Percentiles rank a stretch among this genome's conserved stretches.
These are phyloP conservation scores for Cytospora piceae DNA, from an alignment of 2,329 filamentous ascomycete species.

Conservation along the genomic window DNA sequence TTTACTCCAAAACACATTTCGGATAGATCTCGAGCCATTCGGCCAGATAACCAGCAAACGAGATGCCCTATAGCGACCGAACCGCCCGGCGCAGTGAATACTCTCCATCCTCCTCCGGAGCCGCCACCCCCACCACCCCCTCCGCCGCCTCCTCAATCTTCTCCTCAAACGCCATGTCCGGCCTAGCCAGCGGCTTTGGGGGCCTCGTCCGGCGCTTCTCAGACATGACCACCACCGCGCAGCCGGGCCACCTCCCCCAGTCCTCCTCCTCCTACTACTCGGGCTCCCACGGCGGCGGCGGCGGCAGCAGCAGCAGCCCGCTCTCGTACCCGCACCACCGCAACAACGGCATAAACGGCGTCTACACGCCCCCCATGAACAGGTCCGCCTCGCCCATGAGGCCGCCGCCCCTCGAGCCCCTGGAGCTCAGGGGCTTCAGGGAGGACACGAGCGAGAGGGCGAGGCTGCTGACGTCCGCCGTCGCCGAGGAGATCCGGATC, in stretches of 20 bases:
- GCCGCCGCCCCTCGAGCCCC: slow-evolving; percentile 83
- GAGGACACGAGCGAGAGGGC: slow-evolving; percentile 61
- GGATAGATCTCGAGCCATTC: background rate
- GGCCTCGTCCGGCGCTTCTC: slow-evolving; percentile 71
- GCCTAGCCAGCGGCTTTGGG: slow-evolving; percentile 52
- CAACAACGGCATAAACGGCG: slow-evolving; percentile 55
- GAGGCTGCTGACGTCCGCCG: slow-evolving; percentile 68
- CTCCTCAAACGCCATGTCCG: slow-evolving; percentile 41
- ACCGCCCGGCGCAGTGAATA: slow-evolving; percentile 25
- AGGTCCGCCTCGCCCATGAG: slow-evolving; percentile 79
- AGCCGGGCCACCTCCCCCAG: slow-evolving; percentile 9
- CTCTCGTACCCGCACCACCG: slow-evolving; percentile 35
- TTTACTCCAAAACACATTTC: background rate
- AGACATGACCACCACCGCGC: slow-evolving; percentile 43
- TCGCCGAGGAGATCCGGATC: slow-evolving; percentile 92
- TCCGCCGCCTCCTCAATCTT: slow-evolving; percentile 37
- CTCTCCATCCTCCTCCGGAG: slow-evolving; percentile 36
- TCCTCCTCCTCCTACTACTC: slow-evolving; percentile 33
- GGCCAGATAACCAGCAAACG: background rate
- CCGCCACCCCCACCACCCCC: slow-evolving; percentile 36
- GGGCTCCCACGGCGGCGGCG: slow-evolving; percentile 17
- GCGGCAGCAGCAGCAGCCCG: slow-evolving; percentile 4
- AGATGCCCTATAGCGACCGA: slow-evolving; percentile 29
- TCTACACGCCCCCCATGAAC: slow-evolving; percentile 60
- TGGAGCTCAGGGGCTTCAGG: slow-evolving; percentile 70